Conservation (phyloP, 495 filamentous ascomycete species). For the Penicillium coprophilum region DNA sequence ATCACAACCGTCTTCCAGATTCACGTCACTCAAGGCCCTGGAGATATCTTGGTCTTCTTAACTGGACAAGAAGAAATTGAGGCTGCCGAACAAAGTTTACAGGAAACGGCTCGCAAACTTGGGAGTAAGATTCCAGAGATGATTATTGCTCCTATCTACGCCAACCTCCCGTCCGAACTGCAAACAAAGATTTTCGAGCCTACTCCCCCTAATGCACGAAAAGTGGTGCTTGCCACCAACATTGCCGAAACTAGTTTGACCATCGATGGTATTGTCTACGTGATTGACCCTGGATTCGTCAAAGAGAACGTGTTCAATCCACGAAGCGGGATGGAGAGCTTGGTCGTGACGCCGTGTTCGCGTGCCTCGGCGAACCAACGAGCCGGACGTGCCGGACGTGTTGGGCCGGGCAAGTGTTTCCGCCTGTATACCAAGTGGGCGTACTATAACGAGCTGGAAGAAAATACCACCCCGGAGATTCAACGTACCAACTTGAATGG, state of each 20-base stretch:
- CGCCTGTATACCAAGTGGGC: slow-evolving; percentile 93
- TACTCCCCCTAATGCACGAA: slow-evolving; percentile 74
- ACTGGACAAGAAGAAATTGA: slow-evolving; percentile 93
- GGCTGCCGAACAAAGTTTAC: slow-evolving; percentile 73
- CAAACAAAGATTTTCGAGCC: slow-evolving; percentile 90
- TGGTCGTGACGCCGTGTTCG: slow-evolving; percentile 90
- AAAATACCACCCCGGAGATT: slow-evolving; percentile 92
- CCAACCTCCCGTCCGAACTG: slow-evolving; percentile 81
- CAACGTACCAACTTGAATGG: slow-evolving; percentile 84
- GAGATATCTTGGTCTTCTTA: slow-evolving; percentile 88
- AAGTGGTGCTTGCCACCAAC: slow-evolving; percentile 86
- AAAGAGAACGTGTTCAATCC: slow-evolving; percentile 97
- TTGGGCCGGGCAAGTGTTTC: slow-evolving; percentile 93
- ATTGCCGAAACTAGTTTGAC: slow-evolving; percentile 89
- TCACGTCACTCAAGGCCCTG: slow-evolving; percentile 79
- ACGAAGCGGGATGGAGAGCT: slow-evolving; percentile 83
- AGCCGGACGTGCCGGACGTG: slow-evolving; percentile 87
- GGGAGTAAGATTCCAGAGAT: slow-evolving; percentile 82
- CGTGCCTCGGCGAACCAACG: slow-evolving; percentile 94
- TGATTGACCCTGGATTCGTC: slow-evolving; percentile 88
- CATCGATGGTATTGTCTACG: slow-evolving; percentile 88
- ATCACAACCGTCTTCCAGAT: slow-evolving; percentile 97
- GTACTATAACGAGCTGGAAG: slow-evolving; percentile 91
- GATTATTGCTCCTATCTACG: slow-evolving; percentile 84
- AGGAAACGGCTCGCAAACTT: slow-evolving; percentile 77